Evolutionary conservation across 73 alveolate species (phyloP).

Genomic region (Symbiodinium natans): DNA sequence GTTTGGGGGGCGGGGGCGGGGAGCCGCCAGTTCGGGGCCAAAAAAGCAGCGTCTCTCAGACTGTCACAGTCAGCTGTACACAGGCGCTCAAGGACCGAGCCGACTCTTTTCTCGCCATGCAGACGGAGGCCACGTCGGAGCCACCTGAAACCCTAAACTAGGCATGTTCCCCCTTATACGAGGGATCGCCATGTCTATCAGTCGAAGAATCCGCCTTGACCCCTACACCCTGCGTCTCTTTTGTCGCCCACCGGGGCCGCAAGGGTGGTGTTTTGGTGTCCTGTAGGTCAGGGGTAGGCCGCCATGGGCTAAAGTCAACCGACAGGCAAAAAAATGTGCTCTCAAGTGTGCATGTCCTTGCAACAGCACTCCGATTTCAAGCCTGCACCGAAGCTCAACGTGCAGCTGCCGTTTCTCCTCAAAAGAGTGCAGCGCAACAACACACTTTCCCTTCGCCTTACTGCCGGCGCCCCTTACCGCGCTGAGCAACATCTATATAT

Average conservation of each 20-base stretch:
- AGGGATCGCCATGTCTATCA: too few relatives aligned
- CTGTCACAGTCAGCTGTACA: too few relatives aligned
- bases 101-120: slow-evolving; percentile 58
- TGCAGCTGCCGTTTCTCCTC: not conserved
- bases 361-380: too few relatives aligned
- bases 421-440: not conserved
- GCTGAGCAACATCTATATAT: not conserved
- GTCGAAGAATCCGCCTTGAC: too few relatives aligned
- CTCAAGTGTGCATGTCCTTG: too few relatives aligned
- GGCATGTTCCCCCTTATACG: not conserved
- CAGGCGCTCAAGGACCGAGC: slow-evolving; percentile 89
- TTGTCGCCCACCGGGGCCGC: too few relatives aligned
- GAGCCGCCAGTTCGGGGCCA: not conserved
- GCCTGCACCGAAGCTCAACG: too few relatives aligned
- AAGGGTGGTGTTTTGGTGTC: too few relatives aligned
- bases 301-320: too few relatives aligned
- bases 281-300: too few relatives aligned
- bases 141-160: not conserved
- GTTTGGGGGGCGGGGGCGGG: not conserved
- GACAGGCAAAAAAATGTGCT: too few relatives aligned
- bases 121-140: slow-evolving; percentile 68
- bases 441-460: not conserved
- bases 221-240: too few relatives aligned
- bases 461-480: not conserved
- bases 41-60: not conserved